A percentile compares a stretch with the other conserved stretches of the same genome.
phyloP scores from a whole-genome alignment of 352 stramenopile species.

The Ophiocytium majus region DNA sequence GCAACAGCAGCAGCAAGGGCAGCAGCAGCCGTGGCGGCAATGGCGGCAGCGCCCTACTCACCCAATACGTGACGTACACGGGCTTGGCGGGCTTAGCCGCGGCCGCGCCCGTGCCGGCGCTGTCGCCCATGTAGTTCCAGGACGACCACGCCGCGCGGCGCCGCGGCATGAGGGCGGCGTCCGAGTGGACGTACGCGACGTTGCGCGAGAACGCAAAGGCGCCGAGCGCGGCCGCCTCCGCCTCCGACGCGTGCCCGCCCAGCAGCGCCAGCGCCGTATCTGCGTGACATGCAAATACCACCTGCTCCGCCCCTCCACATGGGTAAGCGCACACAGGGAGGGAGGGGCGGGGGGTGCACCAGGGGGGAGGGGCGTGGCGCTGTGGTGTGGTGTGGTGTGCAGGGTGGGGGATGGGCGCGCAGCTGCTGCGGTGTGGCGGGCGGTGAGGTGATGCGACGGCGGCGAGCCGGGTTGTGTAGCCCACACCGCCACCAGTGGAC shows the following conservation, averaged over 20 bases:
- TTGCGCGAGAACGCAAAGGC: slow-evolving; percentile 70
- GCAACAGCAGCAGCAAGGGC: no score
- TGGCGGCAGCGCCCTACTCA: background rate
- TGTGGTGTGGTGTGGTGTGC: no score
- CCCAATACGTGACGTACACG: slow-evolving; percentile 77
- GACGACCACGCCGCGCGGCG: slow-evolving; percentile 68
- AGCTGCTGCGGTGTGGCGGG: no score
- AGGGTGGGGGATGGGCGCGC: no score
- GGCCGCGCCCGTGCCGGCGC: slow-evolving; percentile 21
- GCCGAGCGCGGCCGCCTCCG: slow-evolving; percentile 58
- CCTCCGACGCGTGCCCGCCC: slow-evolving; percentile 45
- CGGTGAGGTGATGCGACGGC: no score
- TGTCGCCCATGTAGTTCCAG: slow-evolving; percentile 77
- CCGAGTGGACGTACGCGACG: slow-evolving; percentile 71
- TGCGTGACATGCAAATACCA: slow-evolving; percentile 62
- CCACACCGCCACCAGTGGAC: no score
- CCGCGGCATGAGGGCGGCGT: slow-evolving; percentile 73
- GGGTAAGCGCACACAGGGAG: background rate
- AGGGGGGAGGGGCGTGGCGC: no score
- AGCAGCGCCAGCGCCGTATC: slow-evolving; percentile 61
- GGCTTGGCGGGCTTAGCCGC: slow-evolving; percentile 59
- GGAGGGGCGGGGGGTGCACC: background rate
- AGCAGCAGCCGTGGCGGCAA: no score
- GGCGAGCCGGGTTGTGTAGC: no score
- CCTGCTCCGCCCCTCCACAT: slow-evolving; percentile 50